Conservation (phyloP, 805 yeast species). For the Pichia scutulata region DNA sequence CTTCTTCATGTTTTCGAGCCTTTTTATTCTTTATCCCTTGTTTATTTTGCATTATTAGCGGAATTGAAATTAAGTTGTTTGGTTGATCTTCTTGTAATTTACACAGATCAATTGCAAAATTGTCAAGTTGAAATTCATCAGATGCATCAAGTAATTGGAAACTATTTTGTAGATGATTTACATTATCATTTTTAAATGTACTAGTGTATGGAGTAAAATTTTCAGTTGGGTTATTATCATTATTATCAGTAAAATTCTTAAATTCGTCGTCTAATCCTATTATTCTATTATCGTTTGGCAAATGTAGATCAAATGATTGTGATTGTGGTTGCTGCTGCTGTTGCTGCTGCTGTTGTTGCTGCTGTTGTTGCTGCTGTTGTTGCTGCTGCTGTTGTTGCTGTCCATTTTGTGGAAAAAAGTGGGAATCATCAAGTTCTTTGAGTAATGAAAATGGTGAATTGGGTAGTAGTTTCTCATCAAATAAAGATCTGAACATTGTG, state of each 20-base stretch:
- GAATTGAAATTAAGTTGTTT: slow-evolving; percentile 11
- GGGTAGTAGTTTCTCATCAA: slow-evolving; percentile 10
- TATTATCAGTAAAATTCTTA: not conserved
- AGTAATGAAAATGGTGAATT: slow-evolving; percentile 16
- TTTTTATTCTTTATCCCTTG: not conserved
- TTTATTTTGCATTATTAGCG: slow-evolving; percentile 10
- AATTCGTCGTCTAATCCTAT: not conserved
- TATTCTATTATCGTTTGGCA: not conserved
- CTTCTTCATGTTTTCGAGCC: too few species aligned
- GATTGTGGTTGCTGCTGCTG: too few species aligned
- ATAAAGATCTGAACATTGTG: slow-evolving; percentile 14
- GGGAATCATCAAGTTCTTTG: slow-evolving; percentile 13
- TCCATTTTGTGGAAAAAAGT: not conserved
- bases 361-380: not conserved
- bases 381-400: not conserved
- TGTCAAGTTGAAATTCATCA: not conserved
- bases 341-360: not conserved
- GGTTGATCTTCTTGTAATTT: slow-evolving; percentile 1
- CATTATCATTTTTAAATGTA: not conserved
- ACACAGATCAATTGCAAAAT: slow-evolving; percentile 5
- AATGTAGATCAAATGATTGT: not conserved
- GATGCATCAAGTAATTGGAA: not conserved
- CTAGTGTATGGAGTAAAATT: too few species aligned
- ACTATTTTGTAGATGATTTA: not conserved
- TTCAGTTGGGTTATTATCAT: not conserved